Base-by-base conservation (phyloP, 2,329 filamentous ascomycete genomes). In the Xylaria sp. region DNA sequence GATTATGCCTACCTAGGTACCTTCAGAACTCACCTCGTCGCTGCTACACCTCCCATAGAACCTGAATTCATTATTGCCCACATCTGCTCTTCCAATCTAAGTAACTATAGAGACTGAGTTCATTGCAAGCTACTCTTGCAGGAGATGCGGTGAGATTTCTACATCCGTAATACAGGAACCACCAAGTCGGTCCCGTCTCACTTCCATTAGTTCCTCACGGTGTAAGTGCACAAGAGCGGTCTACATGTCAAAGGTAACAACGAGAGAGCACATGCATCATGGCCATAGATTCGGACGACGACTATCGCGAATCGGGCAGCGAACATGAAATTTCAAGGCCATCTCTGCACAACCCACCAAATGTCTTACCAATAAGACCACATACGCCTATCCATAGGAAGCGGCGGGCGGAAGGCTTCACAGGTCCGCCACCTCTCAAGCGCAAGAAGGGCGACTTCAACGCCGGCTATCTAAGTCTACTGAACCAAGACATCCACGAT, bases 401-500 rank as follows among this genome's bases (percentile, higher is more conserved):
- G 51, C 71, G 69, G 24, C 71, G 62, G 45, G 45, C 51, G 57
- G 65, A 55, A 34, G 32, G 27, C 69, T 75, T 77, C 14, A 71
- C 73, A 21, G 63, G 72, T 4, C 58, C 59, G 27, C 75, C 67
- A 14, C 81, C 82, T 2, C 81, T 83, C 69, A 88, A 88, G 73
- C 81, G 85, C 36, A 78, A 77, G 55, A 83, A 78, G 64, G 79
- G 80, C 4, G 47, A 76, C 2, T 77, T 87, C 65, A 87, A 84
- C 69, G 70, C 71, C 5, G 79, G 78, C 4, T 89, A 89, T 68
- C 75, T 88, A 12, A 77, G 80, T 27, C 75, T 89, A 1, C 80
- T 89, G 34, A 90, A 92, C 71, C 79, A 81, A 24, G 85, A 88
- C 32, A 88, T 91, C 61, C 77, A 83, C n/a, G 85, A 89, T 71